Evolutionary conservation across 371 early-diverging fungal genomes (phyloP).

Genomic region (Saksenaea oblongispora): DNA sequence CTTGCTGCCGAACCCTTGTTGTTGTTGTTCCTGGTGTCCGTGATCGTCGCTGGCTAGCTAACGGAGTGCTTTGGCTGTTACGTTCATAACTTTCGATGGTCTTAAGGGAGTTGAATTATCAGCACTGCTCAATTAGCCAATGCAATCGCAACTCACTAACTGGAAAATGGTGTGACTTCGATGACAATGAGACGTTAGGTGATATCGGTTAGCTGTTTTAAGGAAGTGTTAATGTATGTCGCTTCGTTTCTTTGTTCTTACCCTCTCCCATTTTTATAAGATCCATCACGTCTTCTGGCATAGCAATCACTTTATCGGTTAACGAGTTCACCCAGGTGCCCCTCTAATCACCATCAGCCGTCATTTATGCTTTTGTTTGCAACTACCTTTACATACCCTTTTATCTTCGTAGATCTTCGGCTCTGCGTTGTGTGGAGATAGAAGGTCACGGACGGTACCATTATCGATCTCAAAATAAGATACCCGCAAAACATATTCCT

Average conservation of each 20-base stretch:
- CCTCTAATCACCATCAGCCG: constrained; percentile 42
- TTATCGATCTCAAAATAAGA: constrained; percentile 98
- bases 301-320: constrained; percentile 89
- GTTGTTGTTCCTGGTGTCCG: background rate
- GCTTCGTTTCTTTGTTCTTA: constrained; percentile 16
- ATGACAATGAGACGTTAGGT: constrained; percentile 86
- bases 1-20: background rate
- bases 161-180: constrained; percentile 93
- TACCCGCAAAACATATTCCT: constrained; percentile 87
- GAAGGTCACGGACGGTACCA: constrained; percentile 89
- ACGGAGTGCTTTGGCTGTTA: background rate
- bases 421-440: constrained; percentile 77
- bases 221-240: background rate
- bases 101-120: background rate
- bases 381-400: constrained; percentile 33
- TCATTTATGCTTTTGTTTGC: background rate
- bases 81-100: constrained; percentile 24
- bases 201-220: constrained; percentile 74
- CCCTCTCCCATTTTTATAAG: constrained; percentile 81
- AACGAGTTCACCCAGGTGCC: constrained; percentile 88
- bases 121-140: background rate
- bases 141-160: constrained; percentile 50
- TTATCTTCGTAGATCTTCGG: constrained; percentile 82
- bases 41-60: background rate
- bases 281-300: constrained; percentile 76